Evolutionary conservation across 108 stramenopile genomes (phyloP), one percentile per base, ranked within the genome.

Genomic region (Cyclotella atomus): DNA sequence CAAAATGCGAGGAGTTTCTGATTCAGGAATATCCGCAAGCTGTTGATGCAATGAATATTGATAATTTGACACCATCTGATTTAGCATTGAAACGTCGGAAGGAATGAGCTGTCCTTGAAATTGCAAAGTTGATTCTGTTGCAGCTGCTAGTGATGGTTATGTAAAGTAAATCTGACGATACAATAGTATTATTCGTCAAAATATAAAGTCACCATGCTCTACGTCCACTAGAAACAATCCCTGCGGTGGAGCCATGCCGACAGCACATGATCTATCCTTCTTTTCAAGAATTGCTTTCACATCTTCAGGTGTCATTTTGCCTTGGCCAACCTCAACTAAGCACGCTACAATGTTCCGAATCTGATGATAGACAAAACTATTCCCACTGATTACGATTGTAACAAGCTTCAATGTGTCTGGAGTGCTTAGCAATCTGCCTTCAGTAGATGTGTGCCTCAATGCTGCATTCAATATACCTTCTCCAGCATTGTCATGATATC

Each of bases 161-260:
- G 38, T 9, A 41, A 41, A 6, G 38, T 9, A 12, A 9, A 12
- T 41, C 12, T 41, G 38, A 41, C 38, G 38, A 9, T 41, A 41
- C 38, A 41, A 41, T 41, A 9, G 38, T 41, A 41, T 41, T 41
- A 12, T 12, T 12, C 12, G 6, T 41, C 38, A 77, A 88, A 65
- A 91, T 64, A 28, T 53, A 68, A 90, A 88, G 38, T 84, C 86
- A 34, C 86, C 90, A 72, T 94, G 93, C 30, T 86, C 68, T 6
- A 94, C 93, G 73, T 94, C 76, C 20, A 85, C 89, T 27, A 94
- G 82, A 76, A 90, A 91, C 14, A 94, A 69, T 27, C 93, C 93
- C 54, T 91, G 85, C 0, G 93, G 73, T 35, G 93, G 93, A 73
- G 93, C 93, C 83, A 89, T 91, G n/a, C 63, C 76, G 1, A 87